Conservation (phyloP, 202 grass and related monocot genomes). For the Sporobolus alterniflorus region DNA sequence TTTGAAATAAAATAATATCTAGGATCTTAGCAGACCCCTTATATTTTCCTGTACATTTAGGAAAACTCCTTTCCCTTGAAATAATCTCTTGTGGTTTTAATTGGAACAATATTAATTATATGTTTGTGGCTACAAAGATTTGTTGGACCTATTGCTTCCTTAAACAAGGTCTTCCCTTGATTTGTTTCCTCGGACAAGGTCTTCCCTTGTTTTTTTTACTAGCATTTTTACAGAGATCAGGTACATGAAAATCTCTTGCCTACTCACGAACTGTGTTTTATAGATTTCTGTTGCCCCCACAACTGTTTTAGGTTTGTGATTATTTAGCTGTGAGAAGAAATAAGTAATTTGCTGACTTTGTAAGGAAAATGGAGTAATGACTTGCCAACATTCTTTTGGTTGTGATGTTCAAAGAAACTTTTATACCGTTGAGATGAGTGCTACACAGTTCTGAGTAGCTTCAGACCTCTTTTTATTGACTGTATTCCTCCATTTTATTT, state of each 20-base stretch:
- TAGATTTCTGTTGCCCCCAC: constrained; percentile 2
- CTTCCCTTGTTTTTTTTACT: not conserved
- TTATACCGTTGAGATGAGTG: not conserved
- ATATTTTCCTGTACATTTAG: not conserved
- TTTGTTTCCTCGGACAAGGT: not conserved
- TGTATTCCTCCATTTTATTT: not conserved
- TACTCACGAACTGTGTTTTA: constrained; percentile 7
- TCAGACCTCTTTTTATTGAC: not conserved
- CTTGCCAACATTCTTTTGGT: not conserved
- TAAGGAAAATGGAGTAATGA: not conserved
- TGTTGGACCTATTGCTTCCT: not conserved
- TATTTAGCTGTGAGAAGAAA: not conserved
- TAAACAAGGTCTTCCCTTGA: not conserved
- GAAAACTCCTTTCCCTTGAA: not conserved
- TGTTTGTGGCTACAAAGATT: not conserved
- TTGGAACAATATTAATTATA: not conserved
- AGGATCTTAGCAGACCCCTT: not conserved
- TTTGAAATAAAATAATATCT: not conserved
- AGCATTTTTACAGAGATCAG: constrained; percentile 78
- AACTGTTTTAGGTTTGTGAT: not conserved
- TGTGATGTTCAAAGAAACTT: constrained; percentile 1
- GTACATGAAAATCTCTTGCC: constrained; percentile 32
- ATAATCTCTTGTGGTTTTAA: not conserved
- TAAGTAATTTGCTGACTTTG: not conserved
- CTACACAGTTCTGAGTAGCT: not conserved